Evolutionary conservation across 306 rosid genomes (phyloP).

Genomic region (Calophaca sinica): DNA sequence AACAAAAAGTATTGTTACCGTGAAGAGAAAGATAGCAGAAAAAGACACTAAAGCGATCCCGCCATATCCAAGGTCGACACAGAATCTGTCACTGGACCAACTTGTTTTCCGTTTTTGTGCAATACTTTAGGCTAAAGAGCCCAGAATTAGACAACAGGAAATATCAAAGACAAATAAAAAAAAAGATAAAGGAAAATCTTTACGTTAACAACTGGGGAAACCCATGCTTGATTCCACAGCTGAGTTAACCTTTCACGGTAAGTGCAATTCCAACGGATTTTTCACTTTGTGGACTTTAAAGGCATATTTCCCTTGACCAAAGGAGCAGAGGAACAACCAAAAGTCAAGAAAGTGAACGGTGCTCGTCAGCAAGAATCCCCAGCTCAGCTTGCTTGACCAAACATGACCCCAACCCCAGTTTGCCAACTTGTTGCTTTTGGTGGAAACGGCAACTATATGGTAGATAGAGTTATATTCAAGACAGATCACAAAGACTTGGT

Average conservation of each 20-base stretch:
- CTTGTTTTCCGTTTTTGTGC: too few species aligned
- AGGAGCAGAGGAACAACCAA: not conserved
- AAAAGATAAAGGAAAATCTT: too few species aligned
- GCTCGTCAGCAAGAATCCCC: not conserved
- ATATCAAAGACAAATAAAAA: too few species aligned
- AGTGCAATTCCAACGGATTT: not conserved
- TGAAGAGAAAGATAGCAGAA: too few species aligned
- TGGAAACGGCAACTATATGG: not conserved
- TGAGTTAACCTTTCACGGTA: conserved; percentile 1
- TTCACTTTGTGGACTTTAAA: not conserved
- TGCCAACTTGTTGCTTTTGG: not conserved
- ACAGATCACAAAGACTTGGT: conserved; percentile 16
- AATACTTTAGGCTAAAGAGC: not conserved
- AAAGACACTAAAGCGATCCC: too few species aligned
- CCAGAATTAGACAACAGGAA: too few species aligned
- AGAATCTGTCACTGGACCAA: too few species aligned
- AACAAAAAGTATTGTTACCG: too few species aligned
- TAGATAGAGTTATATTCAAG: conserved; percentile 1
- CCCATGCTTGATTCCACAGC: not conserved
- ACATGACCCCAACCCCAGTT: not conserved
- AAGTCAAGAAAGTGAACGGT: not conserved
- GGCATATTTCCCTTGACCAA: not conserved
- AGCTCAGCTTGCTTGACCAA: not conserved
- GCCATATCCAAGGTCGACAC: too few species aligned
- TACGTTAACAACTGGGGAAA: too few species aligned